These are phyloP conservation scores for Neurospora sp. DNA, from an alignment of 495 filamentous ascomycete genomes.

Conservation along the genomic window DNA sequence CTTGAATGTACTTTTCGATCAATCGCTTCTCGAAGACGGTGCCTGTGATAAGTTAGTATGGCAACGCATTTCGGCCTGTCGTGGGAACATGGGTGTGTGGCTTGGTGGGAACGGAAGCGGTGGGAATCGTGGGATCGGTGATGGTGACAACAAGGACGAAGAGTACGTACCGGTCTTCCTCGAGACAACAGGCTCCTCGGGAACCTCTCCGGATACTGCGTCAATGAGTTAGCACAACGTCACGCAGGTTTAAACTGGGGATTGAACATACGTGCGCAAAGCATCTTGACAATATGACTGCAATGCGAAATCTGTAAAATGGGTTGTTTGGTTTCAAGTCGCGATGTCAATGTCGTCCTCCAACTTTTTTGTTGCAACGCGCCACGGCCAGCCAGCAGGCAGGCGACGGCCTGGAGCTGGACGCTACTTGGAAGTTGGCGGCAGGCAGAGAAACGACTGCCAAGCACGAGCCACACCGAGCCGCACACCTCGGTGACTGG, in stretches of 20 bases:
- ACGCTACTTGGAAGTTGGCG: background rate
- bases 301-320: background rate
- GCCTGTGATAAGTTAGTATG: constrained; percentile 39
- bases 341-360: background rate
- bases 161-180: constrained; percentile 69
- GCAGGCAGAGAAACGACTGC: background rate
- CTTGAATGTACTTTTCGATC: constrained; percentile 87
- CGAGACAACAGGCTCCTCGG: constrained; percentile 88
- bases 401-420: constrained; percentile 1
- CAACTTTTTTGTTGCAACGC: constrained; percentile 14
- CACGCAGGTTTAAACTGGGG: background rate
- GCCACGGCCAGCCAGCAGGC: background rate
- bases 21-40: constrained; percentile 89
- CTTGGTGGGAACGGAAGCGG: background rate
- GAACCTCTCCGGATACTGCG: constrained; percentile 92
- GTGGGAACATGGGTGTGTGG: background rate
- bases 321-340: background rate
- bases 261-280: constrained; percentile 55
- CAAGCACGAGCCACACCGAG: background rate
- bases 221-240: constrained; percentile 8
- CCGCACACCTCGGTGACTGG: background rate
- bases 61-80: background rate
- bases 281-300: constrained; percentile 35
- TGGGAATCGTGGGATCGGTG: background rate
- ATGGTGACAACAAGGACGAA: background rate